Evolutionary conservation across 257 asterid species (phyloP).

Genomic region (Linderniella brevidens): DNA sequence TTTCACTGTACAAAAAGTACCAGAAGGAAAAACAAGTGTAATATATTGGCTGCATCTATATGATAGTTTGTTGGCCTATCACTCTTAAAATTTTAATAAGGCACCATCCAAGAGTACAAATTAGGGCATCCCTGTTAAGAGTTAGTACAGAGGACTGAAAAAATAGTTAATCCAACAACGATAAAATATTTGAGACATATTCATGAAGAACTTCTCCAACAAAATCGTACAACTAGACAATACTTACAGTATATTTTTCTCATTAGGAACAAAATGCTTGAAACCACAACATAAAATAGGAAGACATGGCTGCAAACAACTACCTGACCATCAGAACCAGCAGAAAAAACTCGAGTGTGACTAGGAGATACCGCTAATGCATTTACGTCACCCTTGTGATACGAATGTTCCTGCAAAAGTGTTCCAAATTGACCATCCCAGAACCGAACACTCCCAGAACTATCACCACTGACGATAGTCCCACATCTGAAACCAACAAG

Average conservation of each 20-base stretch:
- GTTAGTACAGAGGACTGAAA: no score
- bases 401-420: constrained; percentile 66
- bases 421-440: constrained; percentile 91
- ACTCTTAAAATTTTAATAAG: no score
- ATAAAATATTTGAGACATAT: no score
- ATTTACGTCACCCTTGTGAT: constrained; percentile 84
- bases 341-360: constrained; percentile 77
- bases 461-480: constrained; percentile 61
- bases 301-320: neutral
- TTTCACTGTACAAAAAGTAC: neutral
- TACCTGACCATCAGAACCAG: constrained; percentile 99
- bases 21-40: neutral
- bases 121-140: no score
- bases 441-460: constrained; percentile 80
- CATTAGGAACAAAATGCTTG: neutral
- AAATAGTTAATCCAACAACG: no score
- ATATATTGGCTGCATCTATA: no score
- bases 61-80: no score
- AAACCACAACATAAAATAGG: neutral
- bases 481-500: constrained; percentile 28
- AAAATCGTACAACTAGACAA: no score
- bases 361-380: constrained; percentile 80
- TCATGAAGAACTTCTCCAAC: no score
- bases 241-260: no score
- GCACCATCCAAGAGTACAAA: no score